Evolutionary conservation across 1,284 basidiomycete species (phyloP), one percentile per base, ranked within the genome.

Genomic region (Rhodotorula glutinis): DNA sequence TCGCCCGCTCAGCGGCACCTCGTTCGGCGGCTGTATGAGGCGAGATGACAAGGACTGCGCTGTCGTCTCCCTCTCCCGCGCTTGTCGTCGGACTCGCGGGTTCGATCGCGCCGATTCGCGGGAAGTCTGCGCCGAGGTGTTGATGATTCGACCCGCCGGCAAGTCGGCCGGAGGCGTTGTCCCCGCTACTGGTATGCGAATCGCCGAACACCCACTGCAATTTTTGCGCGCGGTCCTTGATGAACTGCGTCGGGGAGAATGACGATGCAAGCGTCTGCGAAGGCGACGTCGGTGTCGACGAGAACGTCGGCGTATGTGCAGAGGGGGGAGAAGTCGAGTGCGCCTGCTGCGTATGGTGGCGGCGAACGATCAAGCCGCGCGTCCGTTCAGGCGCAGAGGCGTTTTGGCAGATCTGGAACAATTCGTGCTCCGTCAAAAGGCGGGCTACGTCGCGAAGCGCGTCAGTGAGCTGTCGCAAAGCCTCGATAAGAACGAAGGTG

Each of bases 361-460:
- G 82, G 43, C 89, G 86, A 19, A 98, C 82, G 0, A 86, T 87
- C 4, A 98, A 82, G 0, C 92, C 92, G 60, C 88, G 85, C 73
- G 93, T 89, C 46, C 94, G 87, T 29, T 87, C 85, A 1, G 80
- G 79, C 13, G 89, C 87, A 73, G 92, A 87, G 56, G 90, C 86
- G 5, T 89, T 87, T 64, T 91, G 89, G 76, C 94, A 97, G 46
- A 98, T 87, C 1, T 87, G 84, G 65, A 96, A 81, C 0, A 99
- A 81, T 74, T 93, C 90, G 4, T 84, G 84, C 77, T 95, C 92
- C 16, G 87, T 88, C n/a, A 97, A 80, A 0, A 90, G 85, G 73
- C 85, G 85, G 27, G 58, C 67, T 69, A 63, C 30, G 30, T 4
- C 19, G 1, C 11, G 19, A 29, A 17, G 27, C 33, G 5, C 33